A percentile compares a stretch with the other conserved stretches of the same genome.
phyloP scores from a whole-genome alignment of 176 grass and related monocot genomes.

The Urochloa ruziziensis region DNA sequence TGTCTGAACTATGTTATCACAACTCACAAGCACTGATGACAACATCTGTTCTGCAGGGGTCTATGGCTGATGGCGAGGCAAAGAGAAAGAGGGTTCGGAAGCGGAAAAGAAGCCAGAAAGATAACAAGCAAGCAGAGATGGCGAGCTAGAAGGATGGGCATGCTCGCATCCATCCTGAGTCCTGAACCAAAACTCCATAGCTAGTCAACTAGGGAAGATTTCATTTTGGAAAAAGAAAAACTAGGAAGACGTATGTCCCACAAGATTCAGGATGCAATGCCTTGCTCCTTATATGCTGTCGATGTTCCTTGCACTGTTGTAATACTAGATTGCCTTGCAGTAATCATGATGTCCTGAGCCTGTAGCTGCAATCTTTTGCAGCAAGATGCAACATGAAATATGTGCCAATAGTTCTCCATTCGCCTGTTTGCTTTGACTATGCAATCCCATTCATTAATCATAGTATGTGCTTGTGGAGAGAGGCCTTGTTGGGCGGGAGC shows the following conservation, averaged over 20 bases:
- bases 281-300: neutral
- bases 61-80: neutral
- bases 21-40: neutral
- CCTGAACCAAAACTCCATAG: neutral
- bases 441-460: neutral
- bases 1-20: neutral
- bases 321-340: neutral
- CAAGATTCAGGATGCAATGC: neutral
- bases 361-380: neutral
- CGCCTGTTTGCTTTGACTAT: neutral
- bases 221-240: neutral
- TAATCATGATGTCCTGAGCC: neutral
- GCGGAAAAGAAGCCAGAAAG: conserved; percentile 44
- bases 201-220: neutral
- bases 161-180: neutral
- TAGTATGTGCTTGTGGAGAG: neutral
- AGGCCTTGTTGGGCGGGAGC: neutral
- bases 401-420: neutral
- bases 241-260: neutral
- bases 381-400: neutral
- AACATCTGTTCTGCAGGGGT: conserved; percentile 29
- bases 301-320: conserved; percentile 2
- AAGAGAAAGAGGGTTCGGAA: conserved; percentile 77
- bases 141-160: conserved; percentile 6
- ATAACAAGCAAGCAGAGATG: conserved; percentile 25